These are phyloP conservation scores for Sugiyamaella xylanicola DNA, from an alignment of 1,139 yeast species.

Conservation along the genomic window DNA sequence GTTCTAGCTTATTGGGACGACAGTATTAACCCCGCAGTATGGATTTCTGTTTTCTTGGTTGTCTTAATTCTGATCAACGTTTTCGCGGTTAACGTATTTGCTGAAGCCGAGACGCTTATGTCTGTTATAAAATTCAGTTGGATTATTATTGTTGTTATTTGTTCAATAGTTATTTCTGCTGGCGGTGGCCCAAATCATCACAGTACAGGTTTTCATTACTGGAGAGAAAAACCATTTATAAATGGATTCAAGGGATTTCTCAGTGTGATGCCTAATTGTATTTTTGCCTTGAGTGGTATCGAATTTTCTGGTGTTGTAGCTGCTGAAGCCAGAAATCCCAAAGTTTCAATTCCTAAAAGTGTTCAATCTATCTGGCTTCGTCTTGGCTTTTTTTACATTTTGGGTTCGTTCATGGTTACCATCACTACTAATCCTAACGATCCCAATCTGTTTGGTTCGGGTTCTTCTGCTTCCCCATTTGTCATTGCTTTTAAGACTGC, in stretches of 20 bases:
- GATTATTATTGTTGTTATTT: conserved; percentile 31
- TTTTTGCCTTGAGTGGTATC: conserved; percentile 67
- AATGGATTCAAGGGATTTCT: conserved; percentile 28
- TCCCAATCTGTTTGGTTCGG: conserved; percentile 48
- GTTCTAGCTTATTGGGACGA: conserved; percentile 63
- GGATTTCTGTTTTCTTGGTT: conserved; percentile 34
- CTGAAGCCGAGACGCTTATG: conserved; percentile 42
- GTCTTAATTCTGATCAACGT: conserved; percentile 37
- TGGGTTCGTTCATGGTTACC: conserved; percentile 68
- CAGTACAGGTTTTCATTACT: conserved; percentile 25
- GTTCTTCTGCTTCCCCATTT: conserved; percentile 78
- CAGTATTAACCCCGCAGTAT: conserved; percentile 55
- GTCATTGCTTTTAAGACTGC: conserved; percentile 63
- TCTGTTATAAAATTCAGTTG: conserved; percentile 53
- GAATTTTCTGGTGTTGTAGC: conserved; percentile 74
- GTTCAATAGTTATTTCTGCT: conserved; percentile 71
- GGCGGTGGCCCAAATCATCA: conserved; percentile 45
- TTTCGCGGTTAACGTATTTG: conserved; percentile 44
- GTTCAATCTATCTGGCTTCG: conserved; percentile 76
- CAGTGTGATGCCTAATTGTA: conserved; percentile 51
- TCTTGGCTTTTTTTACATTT: conserved; percentile 67
- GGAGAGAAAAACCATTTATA: conserved; percentile 25
- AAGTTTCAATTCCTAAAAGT: conserved; percentile 75
- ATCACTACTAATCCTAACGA: conserved; percentile 75
- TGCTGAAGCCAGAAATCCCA: conserved; percentile 76